phyloP scores from a whole-genome alignment of 108 stramenopile genomes.

The Skeletonema grethae region DNA sequence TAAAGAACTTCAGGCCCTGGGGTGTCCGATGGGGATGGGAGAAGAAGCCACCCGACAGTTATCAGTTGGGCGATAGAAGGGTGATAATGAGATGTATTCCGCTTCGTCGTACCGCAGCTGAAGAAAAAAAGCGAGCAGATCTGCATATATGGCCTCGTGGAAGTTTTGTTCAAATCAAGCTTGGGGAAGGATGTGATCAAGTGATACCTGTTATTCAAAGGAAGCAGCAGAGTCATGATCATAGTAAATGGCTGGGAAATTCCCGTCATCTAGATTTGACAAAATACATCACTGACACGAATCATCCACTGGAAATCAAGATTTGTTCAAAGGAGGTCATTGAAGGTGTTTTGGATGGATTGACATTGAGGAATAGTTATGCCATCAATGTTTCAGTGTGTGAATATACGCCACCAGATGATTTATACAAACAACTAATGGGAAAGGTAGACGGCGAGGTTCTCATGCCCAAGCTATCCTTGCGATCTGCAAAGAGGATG shows the following conservation, averaged over 20 bases:
- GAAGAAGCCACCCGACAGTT: not conserved
- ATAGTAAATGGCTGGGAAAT: constrained; percentile 59
- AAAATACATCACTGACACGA: constrained; percentile 21
- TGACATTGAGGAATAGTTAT: constrained; percentile 43
- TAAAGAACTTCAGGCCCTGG: constrained; percentile 8
- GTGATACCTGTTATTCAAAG: constrained; percentile 57
- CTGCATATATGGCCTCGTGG: constrained; percentile 84
- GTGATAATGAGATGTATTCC: constrained; percentile 66
- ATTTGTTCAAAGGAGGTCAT: constrained; percentile 56
- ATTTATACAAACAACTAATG: constrained; percentile 35
- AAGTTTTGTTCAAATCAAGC: constrained; percentile 56
- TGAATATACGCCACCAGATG: constrained; percentile 49
- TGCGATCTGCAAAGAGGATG: constrained; percentile 34
- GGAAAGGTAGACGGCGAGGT: constrained; percentile 27
- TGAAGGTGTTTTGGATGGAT: constrained; percentile 1
- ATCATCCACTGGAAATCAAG: constrained; percentile 15
- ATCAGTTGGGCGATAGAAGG: constrained; percentile 40
- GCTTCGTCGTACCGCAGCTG: constrained; percentile 31
- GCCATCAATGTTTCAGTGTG: constrained; percentile 56
- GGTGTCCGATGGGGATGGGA: constrained; percentile 39
- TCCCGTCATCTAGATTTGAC: constrained; percentile 63
- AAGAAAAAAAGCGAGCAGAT: constrained; percentile 59
- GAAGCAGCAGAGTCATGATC: constrained; percentile 68
- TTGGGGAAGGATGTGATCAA: constrained; percentile 4
- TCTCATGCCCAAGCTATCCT: constrained; percentile 29